Conservation (phyloP, 2,329 filamentous ascomycete genomes). For the Cadophora malorum region DNA sequence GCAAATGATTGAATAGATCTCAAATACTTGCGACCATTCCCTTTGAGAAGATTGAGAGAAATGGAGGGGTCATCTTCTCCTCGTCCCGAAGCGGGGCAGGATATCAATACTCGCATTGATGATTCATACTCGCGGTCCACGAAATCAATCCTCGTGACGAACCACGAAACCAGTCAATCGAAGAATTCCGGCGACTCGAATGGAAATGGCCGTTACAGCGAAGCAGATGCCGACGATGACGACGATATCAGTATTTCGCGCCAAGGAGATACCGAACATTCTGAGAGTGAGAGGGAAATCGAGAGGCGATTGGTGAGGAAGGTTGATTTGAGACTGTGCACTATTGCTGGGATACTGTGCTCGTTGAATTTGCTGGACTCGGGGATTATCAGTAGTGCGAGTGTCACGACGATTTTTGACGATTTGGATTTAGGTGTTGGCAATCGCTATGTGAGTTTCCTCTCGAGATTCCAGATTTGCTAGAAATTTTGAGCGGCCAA, state of each 20-base stretch:
- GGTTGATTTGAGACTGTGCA: conserved; percentile 71
- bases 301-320: conserved; percentile 62
- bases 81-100: conserved; percentile 2
- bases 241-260: neutral
- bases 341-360: conserved; percentile 74
- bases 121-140: neutral
- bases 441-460: conserved; percentile 59
- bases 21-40: neutral
- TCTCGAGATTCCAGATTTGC: neutral
- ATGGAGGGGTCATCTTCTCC: conserved; percentile 12
- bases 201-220: neutral
- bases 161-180: neutral
- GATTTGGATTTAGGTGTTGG: conserved; percentile 67
- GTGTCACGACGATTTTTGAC: conserved; percentile 69
- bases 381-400: conserved; percentile 72
- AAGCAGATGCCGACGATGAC: neutral
- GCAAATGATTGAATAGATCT: neutral
- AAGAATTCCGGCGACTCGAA: neutral
- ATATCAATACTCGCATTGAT: neutral
- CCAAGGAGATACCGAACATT: neutral
- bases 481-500: neutral
- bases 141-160: conserved; percentile 9
- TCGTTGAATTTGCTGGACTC: conserved; percentile 72
- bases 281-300: conserved; percentile 13
- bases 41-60: neutral